phyloP scores from a whole-genome alignment of 1,284 basidiomycete genomes.

The Cystobasidiaceae sp. region DNA sequence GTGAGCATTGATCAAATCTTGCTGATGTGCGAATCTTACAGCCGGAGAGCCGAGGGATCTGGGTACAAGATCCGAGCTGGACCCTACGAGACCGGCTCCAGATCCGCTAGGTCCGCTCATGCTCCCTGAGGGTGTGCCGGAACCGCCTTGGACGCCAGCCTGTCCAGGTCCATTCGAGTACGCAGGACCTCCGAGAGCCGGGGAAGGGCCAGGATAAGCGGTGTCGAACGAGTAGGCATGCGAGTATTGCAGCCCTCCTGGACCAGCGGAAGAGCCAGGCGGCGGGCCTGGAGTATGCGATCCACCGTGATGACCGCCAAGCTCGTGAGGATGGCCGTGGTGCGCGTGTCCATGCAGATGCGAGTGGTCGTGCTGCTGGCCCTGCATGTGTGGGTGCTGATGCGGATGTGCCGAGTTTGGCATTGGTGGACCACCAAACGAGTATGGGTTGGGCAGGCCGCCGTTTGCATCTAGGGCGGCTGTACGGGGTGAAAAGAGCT shows the following conservation, averaged over 20 bases:
- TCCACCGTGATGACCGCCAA: neutral
- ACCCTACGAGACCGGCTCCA: neutral
- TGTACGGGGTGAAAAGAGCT: constrained; percentile 24
- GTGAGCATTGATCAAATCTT: neutral
- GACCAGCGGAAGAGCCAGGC: neutral
- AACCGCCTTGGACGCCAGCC: neutral
- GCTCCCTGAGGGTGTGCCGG: too few relatives aligned
- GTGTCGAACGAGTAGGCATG: constrained; percentile 12
- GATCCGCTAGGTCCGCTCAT: too few relatives aligned
- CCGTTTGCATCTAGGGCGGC: constrained; percentile 6
- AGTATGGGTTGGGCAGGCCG: constrained; percentile 1
- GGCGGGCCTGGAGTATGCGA: neutral
- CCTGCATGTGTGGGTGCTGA: neutral
- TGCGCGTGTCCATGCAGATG: neutral
- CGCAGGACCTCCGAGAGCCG: neutral
- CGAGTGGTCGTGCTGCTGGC: neutral
- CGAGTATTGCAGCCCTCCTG: neutral
- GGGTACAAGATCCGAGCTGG: neutral
- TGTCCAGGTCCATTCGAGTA: neutral
- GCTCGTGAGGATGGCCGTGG: neutral
- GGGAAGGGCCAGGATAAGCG: neutral
- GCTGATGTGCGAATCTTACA: constrained; percentile 6
- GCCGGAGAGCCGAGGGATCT: neutral
- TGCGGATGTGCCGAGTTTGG: neutral
- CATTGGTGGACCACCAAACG: constrained; percentile 1